These are phyloP conservation scores for Penicillium sp. DNA, from an alignment of 2,329 filamentous ascomycete species.

Conservation along the genomic window DNA sequence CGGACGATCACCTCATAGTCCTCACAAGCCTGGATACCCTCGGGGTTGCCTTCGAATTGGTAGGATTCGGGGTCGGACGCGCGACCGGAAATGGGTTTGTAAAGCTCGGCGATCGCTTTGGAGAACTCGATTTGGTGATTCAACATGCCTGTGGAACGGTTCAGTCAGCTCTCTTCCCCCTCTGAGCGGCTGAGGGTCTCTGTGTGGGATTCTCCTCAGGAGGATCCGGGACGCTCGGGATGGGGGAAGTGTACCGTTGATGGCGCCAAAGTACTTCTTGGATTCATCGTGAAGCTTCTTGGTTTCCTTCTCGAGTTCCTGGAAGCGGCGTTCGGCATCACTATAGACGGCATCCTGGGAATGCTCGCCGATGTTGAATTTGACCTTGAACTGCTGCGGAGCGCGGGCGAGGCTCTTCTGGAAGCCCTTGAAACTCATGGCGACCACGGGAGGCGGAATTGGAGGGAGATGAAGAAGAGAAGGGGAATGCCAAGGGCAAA, in stretches of 20 bases:
- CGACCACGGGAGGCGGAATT: constrained; percentile 9
- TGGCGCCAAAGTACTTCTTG: constrained; percentile 95
- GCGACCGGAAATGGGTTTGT: constrained; percentile 96
- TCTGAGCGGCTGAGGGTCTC: neutral
- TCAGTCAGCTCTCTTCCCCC: neutral
- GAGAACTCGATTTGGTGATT: constrained; percentile 98
- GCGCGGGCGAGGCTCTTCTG: constrained; percentile 87
- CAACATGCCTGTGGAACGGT: constrained; percentile 71
- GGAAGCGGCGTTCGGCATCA: constrained; percentile 90
- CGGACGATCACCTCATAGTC: constrained; percentile 92
- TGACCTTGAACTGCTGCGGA: constrained; percentile 87
- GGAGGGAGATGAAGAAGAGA: constrained; percentile 5
- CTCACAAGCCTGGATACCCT: constrained; percentile 92
- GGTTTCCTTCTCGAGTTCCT: constrained; percentile 92
- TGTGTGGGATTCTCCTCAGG: neutral
- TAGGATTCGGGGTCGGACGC: constrained; percentile 89
- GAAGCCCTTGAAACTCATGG: constrained; percentile 97
- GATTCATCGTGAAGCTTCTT: constrained; percentile 97
- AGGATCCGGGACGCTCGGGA: constrained; percentile 5
- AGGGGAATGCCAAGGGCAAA: constrained; percentile 9
- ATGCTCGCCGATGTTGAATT: constrained; percentile 93
- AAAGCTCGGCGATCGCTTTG: constrained; percentile 92
- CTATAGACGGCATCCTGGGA: constrained; percentile 95
- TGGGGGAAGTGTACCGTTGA: constrained; percentile 67
- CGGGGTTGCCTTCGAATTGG: constrained; percentile 81